These are phyloP conservation scores for Sordariomycetes sp. DNA, from an alignment of 2,329 filamentous ascomycete species.

Conservation along the genomic window DNA sequence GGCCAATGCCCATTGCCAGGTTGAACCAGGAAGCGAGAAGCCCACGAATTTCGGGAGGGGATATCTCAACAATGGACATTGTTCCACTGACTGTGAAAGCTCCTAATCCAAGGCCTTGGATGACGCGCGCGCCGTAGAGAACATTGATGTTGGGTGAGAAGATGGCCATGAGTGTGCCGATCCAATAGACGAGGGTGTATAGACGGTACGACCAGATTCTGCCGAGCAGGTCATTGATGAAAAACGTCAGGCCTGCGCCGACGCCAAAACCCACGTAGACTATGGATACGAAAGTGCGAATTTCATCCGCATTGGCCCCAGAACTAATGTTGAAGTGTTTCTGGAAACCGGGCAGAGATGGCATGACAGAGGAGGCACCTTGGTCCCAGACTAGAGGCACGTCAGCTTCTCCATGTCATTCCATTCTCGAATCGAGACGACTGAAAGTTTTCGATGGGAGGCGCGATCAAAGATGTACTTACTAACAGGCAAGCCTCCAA, in stretches of 20 bases:
- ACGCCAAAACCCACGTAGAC: slow-evolving; percentile 15
- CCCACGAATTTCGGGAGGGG: slow-evolving; percentile 27
- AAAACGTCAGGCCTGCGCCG: slow-evolving; percentile 22
- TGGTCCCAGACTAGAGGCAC: slow-evolving; percentile 10
- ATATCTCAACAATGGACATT: slow-evolving; percentile 28
- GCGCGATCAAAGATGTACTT: neutral
- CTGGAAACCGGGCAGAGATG: slow-evolving; percentile 24
- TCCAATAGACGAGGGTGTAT: slow-evolving; percentile 22
- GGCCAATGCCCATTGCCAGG: slow-evolving; percentile 22
- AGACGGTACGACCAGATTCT: slow-evolving; percentile 27
- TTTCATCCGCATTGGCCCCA: slow-evolving; percentile 7
- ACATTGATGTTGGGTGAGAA: slow-evolving; percentile 15
- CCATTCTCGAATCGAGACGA: neutral
- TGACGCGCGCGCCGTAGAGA: slow-evolving; percentile 24
- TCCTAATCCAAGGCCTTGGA: slow-evolving; percentile 27
- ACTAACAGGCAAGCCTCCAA: slow-evolving; percentile 9
- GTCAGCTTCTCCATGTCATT: neutral
- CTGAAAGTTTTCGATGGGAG: too few species aligned
- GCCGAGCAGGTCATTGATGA: slow-evolving; percentile 26
- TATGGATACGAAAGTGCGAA: slow-evolving; percentile 26
- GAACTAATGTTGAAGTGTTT: slow-evolving; percentile 17
- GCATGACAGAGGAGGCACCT: slow-evolving; percentile 14
- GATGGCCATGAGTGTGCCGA: slow-evolving; percentile 22
- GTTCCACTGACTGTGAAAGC: slow-evolving; percentile 25
- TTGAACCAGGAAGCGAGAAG: slow-evolving; percentile 25